Evolutionary conservation across 2,329 filamentous ascomycete genomes (phyloP).

Genomic region (Xylariaceae sp.): DNA sequence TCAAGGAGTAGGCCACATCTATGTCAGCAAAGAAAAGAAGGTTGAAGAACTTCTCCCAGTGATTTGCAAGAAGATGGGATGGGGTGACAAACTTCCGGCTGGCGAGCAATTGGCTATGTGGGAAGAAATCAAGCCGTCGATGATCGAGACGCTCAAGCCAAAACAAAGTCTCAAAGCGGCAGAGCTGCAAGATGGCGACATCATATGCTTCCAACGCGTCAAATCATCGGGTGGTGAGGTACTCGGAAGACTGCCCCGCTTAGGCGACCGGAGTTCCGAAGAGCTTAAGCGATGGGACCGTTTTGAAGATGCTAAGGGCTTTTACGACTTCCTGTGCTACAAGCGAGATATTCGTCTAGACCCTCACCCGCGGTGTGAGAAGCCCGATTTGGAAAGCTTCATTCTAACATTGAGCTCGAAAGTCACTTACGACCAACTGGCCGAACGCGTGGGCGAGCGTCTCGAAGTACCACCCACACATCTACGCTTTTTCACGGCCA

Average conservation of each 20-base stretch:
- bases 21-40: constrained; percentile 81
- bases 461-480: constrained; percentile 77
- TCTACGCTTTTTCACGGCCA: constrained; percentile 85
- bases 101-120: constrained; percentile 65
- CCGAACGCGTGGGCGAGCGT: constrained; percentile 74
- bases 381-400: constrained; percentile 60
- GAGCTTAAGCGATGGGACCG: constrained; percentile 44
- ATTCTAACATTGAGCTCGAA: constrained; percentile 76
- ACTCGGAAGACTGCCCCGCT: constrained; percentile 36
- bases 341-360: constrained; percentile 74
- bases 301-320: constrained; percentile 70
- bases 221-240: constrained; percentile 37
- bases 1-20: constrained; percentile 73
- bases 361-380: constrained; percentile 58
- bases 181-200: constrained; percentile 95
- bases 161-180: constrained; percentile 86
- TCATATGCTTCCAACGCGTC: constrained; percentile 83
- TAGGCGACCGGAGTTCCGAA: constrained; percentile 37
- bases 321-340: constrained; percentile 90
- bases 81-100: constrained; percentile 66
- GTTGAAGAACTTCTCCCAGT: constrained; percentile 75
- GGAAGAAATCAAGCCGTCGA: constrained; percentile 96
- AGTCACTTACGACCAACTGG: constrained; percentile 82
- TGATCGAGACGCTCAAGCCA: constrained; percentile 92
- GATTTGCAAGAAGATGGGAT: constrained; percentile 79